Evolutionary conservation across 208 protist species (phyloP), one percentile per base, ranked within the genome.

Genomic region (Porcisia deanei): DNA sequence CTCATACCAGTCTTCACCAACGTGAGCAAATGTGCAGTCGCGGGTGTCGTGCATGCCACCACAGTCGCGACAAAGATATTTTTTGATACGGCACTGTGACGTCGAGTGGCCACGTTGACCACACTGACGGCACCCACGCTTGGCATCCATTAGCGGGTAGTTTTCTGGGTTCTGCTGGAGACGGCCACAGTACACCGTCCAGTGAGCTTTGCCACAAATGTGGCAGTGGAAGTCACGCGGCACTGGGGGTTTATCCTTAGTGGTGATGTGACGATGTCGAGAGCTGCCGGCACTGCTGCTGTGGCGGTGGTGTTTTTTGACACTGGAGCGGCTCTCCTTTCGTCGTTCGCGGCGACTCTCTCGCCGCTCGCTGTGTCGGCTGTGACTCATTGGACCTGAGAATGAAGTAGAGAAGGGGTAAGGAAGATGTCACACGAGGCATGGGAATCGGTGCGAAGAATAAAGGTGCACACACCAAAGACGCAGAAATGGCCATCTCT

Each of bases 1-100:
- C 77, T 97, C 94, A 61, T 95, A 91, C 91, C 91, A 97, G 75
- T 94, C 91, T 75, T 93, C 86, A 0, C 80, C 83, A 9, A 85
- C 79, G 73, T 96, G 92, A 59, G 93, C 83, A 71, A 87, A 97
- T 57, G 83, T 78, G 67, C 94, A 97, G 81, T 93, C 85, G 37
- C 84, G 81, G 0, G 89, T 93, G 79, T 93, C 84, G 71, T 97
- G 94, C 77, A 96, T 69, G 9, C 90, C 94, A 41, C 94, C 94
- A 66, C 94, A 97, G 78, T 97, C 89, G 52, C 53, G 57, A 73
- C 94, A 95, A 22, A 77, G 80, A 75, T 92, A 91, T 59, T 87
- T 88, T 53, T 88, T 84, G 34, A 85, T 84, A 7, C 77, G 75
- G 60, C 94, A 97, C 79, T 90, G 77, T 54, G 78, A 30, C 9